Base-by-base conservation (phyloP, 2,329 filamentous ascomycete genomes). In the Ophioceras dolichostomum region DNA sequence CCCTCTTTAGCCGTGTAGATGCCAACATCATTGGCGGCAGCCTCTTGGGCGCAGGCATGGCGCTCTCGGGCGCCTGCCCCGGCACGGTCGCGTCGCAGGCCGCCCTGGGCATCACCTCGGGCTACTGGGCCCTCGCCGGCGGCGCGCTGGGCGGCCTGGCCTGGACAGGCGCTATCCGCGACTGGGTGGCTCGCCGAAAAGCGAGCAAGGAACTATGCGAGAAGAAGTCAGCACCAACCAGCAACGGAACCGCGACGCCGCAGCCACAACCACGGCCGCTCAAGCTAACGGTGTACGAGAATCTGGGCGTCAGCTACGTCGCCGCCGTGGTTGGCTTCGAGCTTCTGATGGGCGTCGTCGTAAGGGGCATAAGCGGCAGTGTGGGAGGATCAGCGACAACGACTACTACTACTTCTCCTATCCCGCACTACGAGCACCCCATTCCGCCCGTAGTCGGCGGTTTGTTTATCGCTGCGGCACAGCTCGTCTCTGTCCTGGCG, bases 1-100 rank as follows among this genome's bases (percentile, higher is more conserved):
- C 65, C 37, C 57, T 76, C 47, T 66, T 76, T 45, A 58, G 60
- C 8, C 49, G 55, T 14, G 76, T 75, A 47, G 76, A 80, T 47
- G 78, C 75, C 39, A 83, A 83, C 51, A 54, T 81, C 33, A 45
- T 80, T 44, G 79, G 79, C 39, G 79, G 78, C 4, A 49, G 62
- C 13, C 55, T 81, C 3, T 65, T 79, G 19, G 78, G 79, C 26
- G 52, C 67, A n/a, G 79, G 79, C 39, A 80, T 83, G 76, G 66
- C 73, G 5, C 56, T 81, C 13, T 70, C 76, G 0, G 76, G 76
- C 8, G 70, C 76, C 0, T 82, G 78, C 41, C 76, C 79, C 0
- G 79, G 79, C 1, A 79, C 76, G 1, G 64, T 80, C 5, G 65
- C 79, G 34, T 67, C 70, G 0, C 78, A 83, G 53, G 48, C 74